phyloP scores from a whole-genome alignment of 2,329 filamentous ascomycete genomes.

The Coniochaeta prunicola region DNA sequence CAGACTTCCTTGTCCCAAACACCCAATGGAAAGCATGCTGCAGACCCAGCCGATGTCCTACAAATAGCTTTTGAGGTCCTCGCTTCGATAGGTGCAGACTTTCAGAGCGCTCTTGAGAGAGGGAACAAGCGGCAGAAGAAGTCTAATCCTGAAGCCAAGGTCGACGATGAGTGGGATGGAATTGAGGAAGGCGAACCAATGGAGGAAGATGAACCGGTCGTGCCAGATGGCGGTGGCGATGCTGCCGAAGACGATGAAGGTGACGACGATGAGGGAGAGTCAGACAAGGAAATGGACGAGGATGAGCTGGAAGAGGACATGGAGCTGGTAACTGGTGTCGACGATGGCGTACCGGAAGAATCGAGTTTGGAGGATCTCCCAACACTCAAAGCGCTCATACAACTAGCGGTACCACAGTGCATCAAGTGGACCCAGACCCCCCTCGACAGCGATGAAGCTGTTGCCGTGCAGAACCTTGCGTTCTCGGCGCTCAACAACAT shows the following conservation, averaged over 20 bases:
- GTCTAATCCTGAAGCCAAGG: background rate
- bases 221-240: slow-evolving; percentile 21
- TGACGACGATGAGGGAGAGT: slow-evolving; percentile 29
- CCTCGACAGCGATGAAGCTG: slow-evolving; percentile 30
- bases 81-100: slow-evolving; percentile 55
- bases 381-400: slow-evolving; percentile 41
- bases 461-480: slow-evolving; percentile 43
- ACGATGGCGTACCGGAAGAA: slow-evolving; percentile 33
- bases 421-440: slow-evolving; percentile 37
- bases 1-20: slow-evolving; percentile 19
- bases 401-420: slow-evolving; percentile 38
- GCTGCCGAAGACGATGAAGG: slow-evolving; percentile 28
- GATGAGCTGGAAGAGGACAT: slow-evolving; percentile 58
- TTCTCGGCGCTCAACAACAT: slow-evolving; percentile 60
- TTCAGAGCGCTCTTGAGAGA: slow-evolving; percentile 44
- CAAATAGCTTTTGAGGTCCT: slow-evolving; percentile 54
- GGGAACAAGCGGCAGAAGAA: slow-evolving; percentile 22
- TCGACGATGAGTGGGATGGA: slow-evolving; percentile 20
- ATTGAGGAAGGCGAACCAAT: slow-evolving; percentile 22
- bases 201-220: slow-evolving; percentile 27
- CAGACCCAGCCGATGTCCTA: slow-evolving; percentile 36
- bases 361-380: slow-evolving; percentile 43
- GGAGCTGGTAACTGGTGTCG: slow-evolving; percentile 51
- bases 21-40: slow-evolving; percentile 28
- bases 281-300: slow-evolving; percentile 21